A percentile compares a stretch with the other conserved stretches of the same genome.
Evolutionary conservation across 306 rosid species (phyloP).

Genomic region (Gillenia trifoliata): DNA sequence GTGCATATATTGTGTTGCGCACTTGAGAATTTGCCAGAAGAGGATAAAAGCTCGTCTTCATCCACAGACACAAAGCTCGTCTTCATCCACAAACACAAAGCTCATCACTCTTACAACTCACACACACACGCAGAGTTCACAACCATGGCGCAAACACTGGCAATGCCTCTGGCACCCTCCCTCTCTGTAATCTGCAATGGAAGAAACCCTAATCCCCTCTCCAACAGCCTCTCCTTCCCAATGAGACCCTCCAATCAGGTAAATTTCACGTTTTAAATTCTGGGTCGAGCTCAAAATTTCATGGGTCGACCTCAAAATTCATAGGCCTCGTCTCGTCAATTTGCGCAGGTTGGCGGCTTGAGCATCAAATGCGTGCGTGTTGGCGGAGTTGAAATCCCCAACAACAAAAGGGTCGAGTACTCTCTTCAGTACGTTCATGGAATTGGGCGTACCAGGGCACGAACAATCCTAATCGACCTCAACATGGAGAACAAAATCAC

Average conservation of each 20-base stretch:
- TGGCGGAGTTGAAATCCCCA: conserved; percentile 90
- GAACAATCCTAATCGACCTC: conserved; percentile 58
- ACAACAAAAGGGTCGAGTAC: conserved; percentile 72
- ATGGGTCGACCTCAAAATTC: background rate
- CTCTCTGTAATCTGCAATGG: conserved; percentile 53
- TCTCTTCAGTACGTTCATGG: conserved; percentile 94
- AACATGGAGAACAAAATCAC: conserved; percentile 78
- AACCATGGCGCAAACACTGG: conserved; percentile 69
- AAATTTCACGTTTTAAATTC: background rate
- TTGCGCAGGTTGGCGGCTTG: conserved; percentile 38
- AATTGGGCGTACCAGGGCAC: conserved; percentile 67
- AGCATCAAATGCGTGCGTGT: conserved; percentile 72
- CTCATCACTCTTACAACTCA: background rate
- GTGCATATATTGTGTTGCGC: background rate
- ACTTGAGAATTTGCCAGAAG: background rate
- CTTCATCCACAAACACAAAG: conserved; percentile 12
- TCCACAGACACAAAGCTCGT: background rate
- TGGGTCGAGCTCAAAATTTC: conserved; percentile 6
- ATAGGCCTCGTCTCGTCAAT: background rate
- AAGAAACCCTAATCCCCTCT: conserved; percentile 23
- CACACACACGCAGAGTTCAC: background rate
- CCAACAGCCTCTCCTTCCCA: conserved; percentile 43
- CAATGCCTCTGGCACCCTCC: conserved; percentile 72
- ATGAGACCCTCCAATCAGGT: conserved; percentile 45
- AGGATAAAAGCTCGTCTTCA: conserved; percentile 7